phyloP scores from a whole-genome alignment of 2,329 filamentous ascomycete species.

The Cercospora nicotianae region DNA sequence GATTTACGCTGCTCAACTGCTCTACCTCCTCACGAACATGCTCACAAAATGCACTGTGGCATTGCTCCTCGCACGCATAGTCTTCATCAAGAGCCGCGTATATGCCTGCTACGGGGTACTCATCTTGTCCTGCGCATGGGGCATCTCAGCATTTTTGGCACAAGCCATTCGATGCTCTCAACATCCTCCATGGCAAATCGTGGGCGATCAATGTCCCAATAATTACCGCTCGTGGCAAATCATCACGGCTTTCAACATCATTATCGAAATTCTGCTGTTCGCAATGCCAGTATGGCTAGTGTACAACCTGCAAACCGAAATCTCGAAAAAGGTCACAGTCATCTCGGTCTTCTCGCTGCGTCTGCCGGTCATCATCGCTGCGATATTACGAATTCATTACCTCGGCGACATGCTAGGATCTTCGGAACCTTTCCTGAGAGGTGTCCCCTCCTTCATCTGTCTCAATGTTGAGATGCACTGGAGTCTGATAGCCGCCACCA shows the following conservation, averaged over 20 bases:
- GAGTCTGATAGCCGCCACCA: slow-evolving; percentile 29
- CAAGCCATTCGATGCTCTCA: slow-evolving; percentile 23
- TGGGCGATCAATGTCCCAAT: slow-evolving; percentile 23
- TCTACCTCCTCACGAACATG: slow-evolving; percentile 28
- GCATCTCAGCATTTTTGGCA: slow-evolving; percentile 23
- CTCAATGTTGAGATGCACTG: slow-evolving; percentile 32
- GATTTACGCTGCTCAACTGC: slow-evolving; percentile 27
- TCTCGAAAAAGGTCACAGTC: slow-evolving; percentile 25
- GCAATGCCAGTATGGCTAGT: slow-evolving; percentile 31
- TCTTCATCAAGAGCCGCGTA: slow-evolving; percentile 27
- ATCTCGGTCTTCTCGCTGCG: slow-evolving; percentile 29
- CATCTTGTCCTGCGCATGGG: slow-evolving; percentile 23
- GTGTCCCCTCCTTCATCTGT: slow-evolving; percentile 28
- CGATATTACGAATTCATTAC: slow-evolving; percentile 23
- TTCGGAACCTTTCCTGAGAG: slow-evolving; percentile 21
- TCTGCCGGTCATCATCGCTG: slow-evolving; percentile 24
- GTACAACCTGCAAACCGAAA: slow-evolving; percentile 26
- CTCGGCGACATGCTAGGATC: slow-evolving; percentile 19
- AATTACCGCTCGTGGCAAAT: slow-evolving; percentile 25
- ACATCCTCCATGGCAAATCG: slow-evolving; percentile 22
- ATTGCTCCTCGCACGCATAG: slow-evolving; percentile 30
- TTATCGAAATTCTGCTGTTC: slow-evolving; percentile 28
- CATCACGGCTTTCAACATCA: slow-evolving; percentile 28
- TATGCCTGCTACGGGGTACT: slow-evolving; percentile 26
- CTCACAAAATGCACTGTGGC: slow-evolving; percentile 30